Evolutionary conservation across 1,284 basidiomycete genomes (phyloP), one percentile per base, ranked within the genome.

Genomic region (Fistulinella cinereoalba): DNA sequence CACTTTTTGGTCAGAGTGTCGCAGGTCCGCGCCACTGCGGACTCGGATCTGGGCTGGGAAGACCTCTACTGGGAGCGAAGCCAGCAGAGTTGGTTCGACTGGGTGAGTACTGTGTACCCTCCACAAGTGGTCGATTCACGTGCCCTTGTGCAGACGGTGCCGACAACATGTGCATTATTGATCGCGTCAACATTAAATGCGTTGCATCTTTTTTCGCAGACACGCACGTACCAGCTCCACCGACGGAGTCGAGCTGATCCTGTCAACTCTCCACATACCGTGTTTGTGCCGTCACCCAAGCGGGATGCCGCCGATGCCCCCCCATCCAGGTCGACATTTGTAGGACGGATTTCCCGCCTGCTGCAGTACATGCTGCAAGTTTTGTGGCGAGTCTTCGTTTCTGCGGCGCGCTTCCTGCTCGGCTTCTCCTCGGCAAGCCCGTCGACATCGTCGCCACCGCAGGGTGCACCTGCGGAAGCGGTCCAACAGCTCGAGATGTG

Each of bases 401-500:
- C 71, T 27, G 80, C 72, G 32, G 80, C 80, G 73, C 72, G 84
- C 25, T 89, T 86, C 66, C 68, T 90, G 34, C 65, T 89, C 18
- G 83, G 84, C 33, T 67, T 86, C 58, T 74, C 74, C 37, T 75
- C 75, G 13, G 53, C 66, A 15, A 76, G 79, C 3, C 70, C 72
- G 28, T 67, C 70, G 31, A 61, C 62, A n/a, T 65, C 70, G 36
- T 67, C 71, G 28, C 69, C 67, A 37, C 68, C 70, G 8, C 71
- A 71, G 37, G 77, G 71, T 55, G 69, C 67, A 6, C 65, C 71
- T 4, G 70, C 66, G 19, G 74, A 61, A 29, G 56, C 63, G 55
- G 47, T 91, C 16, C 86, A 89, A 59, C 82, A 88, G 60, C 68
- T 92, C 43, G 81, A 86, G 50, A 74, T 88, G 32, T 92, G 89